Percentiles rank a stretch among this genome's conserved stretches.
These are phyloP conservation scores for Phytophthora sojae DNA, from an alignment of 352 stramenopile species.

Conservation along the genomic window DNA sequence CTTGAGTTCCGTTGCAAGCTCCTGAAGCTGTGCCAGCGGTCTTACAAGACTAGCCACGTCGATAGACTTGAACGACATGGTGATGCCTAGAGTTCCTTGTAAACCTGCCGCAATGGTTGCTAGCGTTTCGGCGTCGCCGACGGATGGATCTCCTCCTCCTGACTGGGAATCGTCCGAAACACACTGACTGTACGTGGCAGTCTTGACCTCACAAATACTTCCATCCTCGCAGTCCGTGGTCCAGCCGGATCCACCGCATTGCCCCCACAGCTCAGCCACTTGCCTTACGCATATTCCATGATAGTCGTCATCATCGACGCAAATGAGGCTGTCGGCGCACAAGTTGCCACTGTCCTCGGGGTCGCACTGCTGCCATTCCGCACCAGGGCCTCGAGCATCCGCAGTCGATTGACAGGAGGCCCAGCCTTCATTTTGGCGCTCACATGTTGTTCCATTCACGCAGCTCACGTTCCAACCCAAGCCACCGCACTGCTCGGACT, in stretches of 20 bases:
- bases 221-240: conserved; percentile 24
- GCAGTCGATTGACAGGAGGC: conserved; percentile 19
- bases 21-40: conserved; percentile 11
- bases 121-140: not conserved
- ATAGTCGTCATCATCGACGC: conserved; percentile 37
- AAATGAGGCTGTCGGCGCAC: conserved; percentile 31
- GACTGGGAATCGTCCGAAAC: conserved; percentile 14
- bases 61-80: conserved; percentile 6
- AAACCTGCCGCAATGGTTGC: not conserved
- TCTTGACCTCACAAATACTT: conserved; percentile 24
- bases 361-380: conserved; percentile 30
- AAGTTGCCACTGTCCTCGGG: conserved; percentile 17
- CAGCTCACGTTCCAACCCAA: conserved; percentile 32
- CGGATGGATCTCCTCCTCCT: conserved; percentile 2
- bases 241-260: conserved; percentile 42
- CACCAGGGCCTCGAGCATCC: not conserved
- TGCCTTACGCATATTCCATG: conserved; percentile 39
- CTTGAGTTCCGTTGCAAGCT: conserved; percentile 4
- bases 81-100: not conserved
- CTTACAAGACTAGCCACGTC: conserved; percentile 18
- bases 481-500: conserved; percentile 22
- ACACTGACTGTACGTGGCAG: conserved; percentile 42
- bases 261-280: conserved; percentile 28
- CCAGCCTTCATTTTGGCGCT: conserved; percentile 30
- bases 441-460: conserved; percentile 24